A percentile compares a stretch with the other conserved stretches of the same genome.
Evolutionary conservation across 108 stramenopile species (phyloP).

Genomic region (Pinguiococcus pyrenoidosus): DNA sequence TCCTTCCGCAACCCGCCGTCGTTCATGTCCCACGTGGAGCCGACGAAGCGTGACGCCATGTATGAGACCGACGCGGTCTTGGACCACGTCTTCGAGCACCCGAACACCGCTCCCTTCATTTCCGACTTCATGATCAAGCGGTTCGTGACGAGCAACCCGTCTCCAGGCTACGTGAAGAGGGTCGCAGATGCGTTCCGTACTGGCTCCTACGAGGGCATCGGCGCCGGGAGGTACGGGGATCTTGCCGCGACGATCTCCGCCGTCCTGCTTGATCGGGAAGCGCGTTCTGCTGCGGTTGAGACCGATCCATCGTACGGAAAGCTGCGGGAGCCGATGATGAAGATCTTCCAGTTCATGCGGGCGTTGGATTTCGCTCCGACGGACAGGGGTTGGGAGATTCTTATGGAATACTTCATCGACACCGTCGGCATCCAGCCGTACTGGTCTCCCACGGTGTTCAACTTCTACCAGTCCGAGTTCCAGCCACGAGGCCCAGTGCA

Average conservation of each 20-base stretch:
- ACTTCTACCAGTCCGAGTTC: no score
- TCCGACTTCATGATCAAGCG: constrained; percentile 44
- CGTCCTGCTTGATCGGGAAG: constrained; percentile 45
- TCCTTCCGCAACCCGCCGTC: constrained; percentile 21
- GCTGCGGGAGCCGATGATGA: no score
- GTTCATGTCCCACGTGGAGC: constrained; percentile 12
- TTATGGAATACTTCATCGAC: no score
- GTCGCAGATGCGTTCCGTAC: constrained; percentile 40
- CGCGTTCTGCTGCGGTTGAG: constrained; percentile 30
- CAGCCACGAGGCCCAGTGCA: no score
- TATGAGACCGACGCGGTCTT: constrained; percentile 49
- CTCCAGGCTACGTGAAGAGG: constrained; percentile 37
- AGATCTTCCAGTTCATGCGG: no score
- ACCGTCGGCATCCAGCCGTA: no score
- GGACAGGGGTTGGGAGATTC: no score
- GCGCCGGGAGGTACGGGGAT: constrained; percentile 46
- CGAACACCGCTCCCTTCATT: constrained; percentile 47
- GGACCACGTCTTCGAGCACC: constrained; percentile 48
- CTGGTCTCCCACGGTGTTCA: no score
- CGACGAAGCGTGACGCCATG: constrained; percentile 28
- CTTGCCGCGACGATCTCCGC: constrained; percentile 44
- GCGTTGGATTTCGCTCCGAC: no score
- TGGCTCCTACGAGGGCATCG: constrained; percentile 34
- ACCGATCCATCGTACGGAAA: no score
- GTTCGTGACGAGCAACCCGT: constrained; percentile 54